Evolutionary conservation across 768 basidiomycete genomes (phyloP).

Genomic region (Daedaleopsis sinensis): DNA sequence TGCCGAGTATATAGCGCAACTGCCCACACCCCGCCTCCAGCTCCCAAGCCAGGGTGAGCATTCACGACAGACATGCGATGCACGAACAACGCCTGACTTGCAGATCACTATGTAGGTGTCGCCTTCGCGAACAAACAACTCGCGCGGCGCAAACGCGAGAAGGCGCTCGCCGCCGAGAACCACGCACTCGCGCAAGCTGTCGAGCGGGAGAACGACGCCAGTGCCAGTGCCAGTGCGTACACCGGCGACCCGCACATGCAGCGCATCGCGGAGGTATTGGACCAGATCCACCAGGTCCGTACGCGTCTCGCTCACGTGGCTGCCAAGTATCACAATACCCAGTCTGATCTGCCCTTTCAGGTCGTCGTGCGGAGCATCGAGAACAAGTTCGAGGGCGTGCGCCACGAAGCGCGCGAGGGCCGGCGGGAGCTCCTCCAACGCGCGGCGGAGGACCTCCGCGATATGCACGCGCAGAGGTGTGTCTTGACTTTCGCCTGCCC

Average conservation of each 20-base stretch:
- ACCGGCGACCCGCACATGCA: slow-evolving; percentile 19
- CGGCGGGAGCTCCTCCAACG: slow-evolving; percentile 50
- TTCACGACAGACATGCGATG: background rate
- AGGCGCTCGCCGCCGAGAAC: no score
- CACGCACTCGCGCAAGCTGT: background rate
- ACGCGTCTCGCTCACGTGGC: background rate
- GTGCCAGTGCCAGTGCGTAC: background rate
- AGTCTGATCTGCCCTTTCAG: slow-evolving; percentile 31
- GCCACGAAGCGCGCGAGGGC: slow-evolving; percentile 46
- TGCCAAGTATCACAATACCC: background rate
- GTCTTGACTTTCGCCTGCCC: slow-evolving; percentile 2
- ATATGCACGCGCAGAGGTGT: slow-evolving; percentile 50
- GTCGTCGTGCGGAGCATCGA: slow-evolving; percentile 51
- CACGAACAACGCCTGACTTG: background rate
- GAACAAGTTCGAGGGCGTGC: slow-evolving; percentile 50
- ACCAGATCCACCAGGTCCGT: slow-evolving; percentile 52
- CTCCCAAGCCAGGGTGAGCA: background rate
- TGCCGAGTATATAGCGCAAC: no score
- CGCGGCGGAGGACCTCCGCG: slow-evolving; percentile 46
- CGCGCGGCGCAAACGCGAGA: background rate
- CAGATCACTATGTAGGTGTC: background rate
- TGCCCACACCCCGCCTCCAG: background rate
- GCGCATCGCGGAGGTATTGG: slow-evolving; percentile 52
- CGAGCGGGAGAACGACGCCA: background rate
- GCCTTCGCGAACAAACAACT: background rate